Evolutionary conservation across 805 yeast genomes (phyloP).

Genomic region (Pichia gijzeniarum): DNA sequence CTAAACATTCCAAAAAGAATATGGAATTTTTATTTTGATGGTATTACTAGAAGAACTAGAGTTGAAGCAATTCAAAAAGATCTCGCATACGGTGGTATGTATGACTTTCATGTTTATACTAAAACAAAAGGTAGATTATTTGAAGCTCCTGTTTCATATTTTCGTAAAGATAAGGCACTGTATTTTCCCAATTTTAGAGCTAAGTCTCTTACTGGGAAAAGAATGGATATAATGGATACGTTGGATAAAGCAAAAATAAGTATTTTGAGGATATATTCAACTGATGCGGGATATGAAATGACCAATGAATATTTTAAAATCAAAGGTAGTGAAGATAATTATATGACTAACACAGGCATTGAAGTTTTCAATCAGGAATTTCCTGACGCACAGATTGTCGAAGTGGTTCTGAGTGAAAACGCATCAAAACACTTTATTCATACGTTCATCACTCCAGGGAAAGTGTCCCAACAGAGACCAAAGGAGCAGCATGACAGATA

Average conservation of each 20-base stretch:
- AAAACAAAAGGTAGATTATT: constrained; percentile 83
- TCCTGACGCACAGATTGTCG: constrained; percentile 65
- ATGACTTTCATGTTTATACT: constrained; percentile 55
- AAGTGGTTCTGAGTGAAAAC: constrained; percentile 70
- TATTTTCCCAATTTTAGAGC: constrained; percentile 80
- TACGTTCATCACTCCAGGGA: constrained; percentile 43
- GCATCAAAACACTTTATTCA: constrained; percentile 62
- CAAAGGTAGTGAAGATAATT: constrained; percentile 35
- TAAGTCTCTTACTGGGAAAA: constrained; percentile 37
- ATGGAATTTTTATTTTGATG: constrained; percentile 33
- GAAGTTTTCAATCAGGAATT: constrained; percentile 33
- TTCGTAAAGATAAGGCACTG: constrained; percentile 62
- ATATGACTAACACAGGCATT: constrained; percentile 36
- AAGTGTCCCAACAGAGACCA: constrained; percentile 22
- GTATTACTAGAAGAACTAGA: constrained; percentile 30
- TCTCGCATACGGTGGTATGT: constrained; percentile 61
- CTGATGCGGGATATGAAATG: constrained; percentile 65
- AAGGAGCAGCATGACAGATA: constrained; percentile 41
- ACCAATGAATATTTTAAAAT: constrained; percentile 52
- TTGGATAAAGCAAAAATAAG: constrained; percentile 45
- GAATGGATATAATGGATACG: constrained; percentile 31
- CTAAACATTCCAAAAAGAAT: constrained; percentile 26
- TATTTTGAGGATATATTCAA: constrained; percentile 59
- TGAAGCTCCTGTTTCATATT: constrained; percentile 72
- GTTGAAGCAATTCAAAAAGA: constrained; percentile 45